Evolutionary conservation across 1,284 basidiomycete genomes (phyloP).

Genomic region (Pseudozyma sp.): DNA sequence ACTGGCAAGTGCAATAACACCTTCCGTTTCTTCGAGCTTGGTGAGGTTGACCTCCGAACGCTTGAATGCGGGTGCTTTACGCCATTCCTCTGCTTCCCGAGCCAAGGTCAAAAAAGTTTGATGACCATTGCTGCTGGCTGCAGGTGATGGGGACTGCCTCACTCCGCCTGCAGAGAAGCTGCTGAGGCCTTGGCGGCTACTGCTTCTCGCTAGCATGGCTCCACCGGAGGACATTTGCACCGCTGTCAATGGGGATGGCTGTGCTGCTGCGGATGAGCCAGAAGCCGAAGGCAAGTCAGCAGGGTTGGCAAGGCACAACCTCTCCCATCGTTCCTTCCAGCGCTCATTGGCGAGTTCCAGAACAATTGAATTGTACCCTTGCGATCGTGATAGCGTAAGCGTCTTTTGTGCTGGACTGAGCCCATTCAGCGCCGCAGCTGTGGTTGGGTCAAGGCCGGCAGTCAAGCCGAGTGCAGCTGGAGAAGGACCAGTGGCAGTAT

Average conservation of each 20-base stretch:
- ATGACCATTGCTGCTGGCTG: slow-evolving; percentile 10
- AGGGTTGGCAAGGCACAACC: slow-evolving; percentile 79
- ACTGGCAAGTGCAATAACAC: slow-evolving; percentile 81
- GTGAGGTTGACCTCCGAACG: slow-evolving; percentile 89
- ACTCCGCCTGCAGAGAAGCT: slow-evolving; percentile 17
- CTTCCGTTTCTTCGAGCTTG: slow-evolving; percentile 85
- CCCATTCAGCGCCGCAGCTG: slow-evolving; percentile 49
- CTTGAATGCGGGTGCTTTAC: slow-evolving; percentile 81
- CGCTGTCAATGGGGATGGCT: slow-evolving; percentile 18
- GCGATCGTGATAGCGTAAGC: slow-evolving; percentile 49
- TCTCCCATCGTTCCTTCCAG: slow-evolving; percentile 89
- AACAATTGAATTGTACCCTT: slow-evolving; percentile 75
- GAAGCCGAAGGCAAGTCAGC: slow-evolving; percentile 20
- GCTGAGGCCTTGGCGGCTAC: slow-evolving; percentile 49
- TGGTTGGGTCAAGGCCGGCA: slow-evolving; percentile 42
- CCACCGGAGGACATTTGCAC: slow-evolving; percentile 24
- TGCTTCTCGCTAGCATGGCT: slow-evolving; percentile 50
- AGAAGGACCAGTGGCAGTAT: slow-evolving; percentile 53
- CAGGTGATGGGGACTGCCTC: slow-evolving; percentile 28
- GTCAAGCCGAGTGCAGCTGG: slow-evolving; percentile 49
- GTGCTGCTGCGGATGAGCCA: slow-evolving; percentile 7
- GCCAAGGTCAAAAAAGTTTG: slow-evolving; percentile 33
- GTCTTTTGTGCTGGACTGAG: slow-evolving; percentile 52
- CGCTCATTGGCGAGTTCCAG: slow-evolving; percentile 86
- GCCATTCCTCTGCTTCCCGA: slow-evolving; percentile 86